Evolutionary conservation across 2,329 filamentous ascomycete species (phyloP).

Genomic region (Pseudogymnoascus sp.): DNA sequence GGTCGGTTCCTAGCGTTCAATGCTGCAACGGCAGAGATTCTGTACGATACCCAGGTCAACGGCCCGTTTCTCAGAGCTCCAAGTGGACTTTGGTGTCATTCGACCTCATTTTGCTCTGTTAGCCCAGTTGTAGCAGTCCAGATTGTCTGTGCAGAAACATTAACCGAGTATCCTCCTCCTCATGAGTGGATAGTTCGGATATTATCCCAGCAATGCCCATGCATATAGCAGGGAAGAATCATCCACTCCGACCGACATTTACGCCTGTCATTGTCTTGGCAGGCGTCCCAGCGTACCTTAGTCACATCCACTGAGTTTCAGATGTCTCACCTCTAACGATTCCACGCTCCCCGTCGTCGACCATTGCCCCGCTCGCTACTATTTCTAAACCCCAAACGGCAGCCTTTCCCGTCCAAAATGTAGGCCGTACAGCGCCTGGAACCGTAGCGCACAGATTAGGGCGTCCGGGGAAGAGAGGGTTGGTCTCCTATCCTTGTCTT

Average conservation of each 20-base stretch:
- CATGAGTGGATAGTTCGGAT: not conserved
- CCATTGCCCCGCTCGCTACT: not conserved
- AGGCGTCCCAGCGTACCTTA: conserved; percentile 3
- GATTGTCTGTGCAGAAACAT: conserved; percentile 1
- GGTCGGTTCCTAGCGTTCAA: not conserved
- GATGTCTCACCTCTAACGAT: conserved; percentile 20
- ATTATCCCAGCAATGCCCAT: not conserved
- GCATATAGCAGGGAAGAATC: not conserved
- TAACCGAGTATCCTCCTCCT: not conserved
- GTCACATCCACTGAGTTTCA: conserved; percentile 4
- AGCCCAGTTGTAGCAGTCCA: not conserved
- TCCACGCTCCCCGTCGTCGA: not conserved
- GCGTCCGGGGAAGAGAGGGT: conserved; percentile 3
- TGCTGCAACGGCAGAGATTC: conserved; percentile 1
- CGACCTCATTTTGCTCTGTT: not conserved
- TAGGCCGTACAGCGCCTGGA: not conserved
- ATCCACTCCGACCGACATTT: not conserved
- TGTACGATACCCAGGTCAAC: conserved; percentile 2
- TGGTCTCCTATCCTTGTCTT: not conserved
- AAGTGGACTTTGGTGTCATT: not conserved
- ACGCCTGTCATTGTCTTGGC: conserved; percentile 3
- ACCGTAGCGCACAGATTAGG: not conserved
- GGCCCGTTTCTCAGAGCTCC: not conserved
- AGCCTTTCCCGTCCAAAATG: not conserved
- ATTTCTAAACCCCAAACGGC: conserved; percentile 2